A percentile compares a stretch with the other conserved stretches of the same genome.
Conservation (phyloP, 768 basidiomycete species). For the Gelatoporia subvermispora region DNA sequence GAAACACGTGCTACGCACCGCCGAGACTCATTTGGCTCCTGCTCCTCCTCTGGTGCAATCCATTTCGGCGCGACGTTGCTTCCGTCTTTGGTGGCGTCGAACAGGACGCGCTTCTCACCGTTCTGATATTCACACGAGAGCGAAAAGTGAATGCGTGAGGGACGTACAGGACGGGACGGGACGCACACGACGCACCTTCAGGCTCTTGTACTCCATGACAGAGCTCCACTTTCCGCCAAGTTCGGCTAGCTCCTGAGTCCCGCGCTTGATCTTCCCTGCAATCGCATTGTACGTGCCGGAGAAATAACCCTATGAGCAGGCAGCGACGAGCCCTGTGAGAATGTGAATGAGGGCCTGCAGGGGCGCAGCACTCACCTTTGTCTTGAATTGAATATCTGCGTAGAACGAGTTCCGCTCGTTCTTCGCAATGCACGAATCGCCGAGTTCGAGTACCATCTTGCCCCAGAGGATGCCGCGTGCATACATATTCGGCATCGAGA, state of each 20-base stretch:
- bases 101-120: constrained; percentile 69
- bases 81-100: constrained; percentile 78
- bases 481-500: constrained; percentile 99
- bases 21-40: constrained; percentile 88
- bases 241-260: constrained; percentile 70
- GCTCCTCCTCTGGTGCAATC: constrained; percentile 81
- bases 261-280: constrained; percentile 69
- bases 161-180: neutral
- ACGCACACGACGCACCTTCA: constrained; percentile 45
- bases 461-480: constrained; percentile 83
- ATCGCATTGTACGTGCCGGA: constrained; percentile 94
- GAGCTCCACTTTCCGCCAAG: constrained; percentile 89
- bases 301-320: constrained; percentile 74
- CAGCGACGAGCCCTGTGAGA: neutral
- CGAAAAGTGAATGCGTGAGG: neutral
- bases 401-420: constrained; percentile 71
- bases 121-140: constrained; percentile 47
- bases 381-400: constrained; percentile 95
- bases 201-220: constrained; percentile 77
- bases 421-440: constrained; percentile 81
- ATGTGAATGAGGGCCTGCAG: neutral
- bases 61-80: constrained; percentile 72
- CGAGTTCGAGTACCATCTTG: constrained; percentile 95
- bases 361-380: constrained; percentile 58
- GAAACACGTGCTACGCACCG: constrained; percentile 40